Conservation (phyloP, 495 filamentous ascomycete genomes). For the Cercophora newfieldiana region DNA sequence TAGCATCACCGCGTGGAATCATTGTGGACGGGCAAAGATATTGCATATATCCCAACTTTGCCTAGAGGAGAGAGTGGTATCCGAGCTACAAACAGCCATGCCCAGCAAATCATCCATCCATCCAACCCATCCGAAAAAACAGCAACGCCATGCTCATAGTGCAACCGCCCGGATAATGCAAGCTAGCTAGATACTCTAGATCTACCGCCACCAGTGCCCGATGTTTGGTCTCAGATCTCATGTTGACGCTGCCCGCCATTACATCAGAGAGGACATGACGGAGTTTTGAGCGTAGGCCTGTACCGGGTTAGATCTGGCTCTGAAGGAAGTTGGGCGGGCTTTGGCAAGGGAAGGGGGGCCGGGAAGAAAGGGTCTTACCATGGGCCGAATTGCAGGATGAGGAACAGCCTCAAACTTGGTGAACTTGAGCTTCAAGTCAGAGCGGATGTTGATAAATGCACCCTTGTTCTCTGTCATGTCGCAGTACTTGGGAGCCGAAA, state of each 20-base stretch:
- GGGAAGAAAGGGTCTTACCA: no score
- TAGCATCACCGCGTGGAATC: background rate
- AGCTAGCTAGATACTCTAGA: slow-evolving; percentile 4
- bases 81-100: background rate
- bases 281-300: slow-evolving; percentile 82
- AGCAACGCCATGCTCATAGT: slow-evolving; percentile 20
- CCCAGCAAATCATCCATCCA: background rate
- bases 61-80: slow-evolving; percentile 5
- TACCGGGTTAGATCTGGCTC: background rate
- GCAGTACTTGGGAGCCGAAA: slow-evolving; percentile 97
- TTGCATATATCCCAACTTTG: background rate
- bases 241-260: background rate
- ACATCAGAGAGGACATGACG: slow-evolving; percentile 63
- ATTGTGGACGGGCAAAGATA: background rate
- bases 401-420: slow-evolving; percentile 94
- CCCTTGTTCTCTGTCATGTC: slow-evolving; percentile 97
- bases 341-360: background rate
- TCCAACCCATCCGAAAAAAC: slow-evolving; percentile 6
- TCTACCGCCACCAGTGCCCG: background rate
- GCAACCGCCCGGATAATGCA: slow-evolving; percentile 13
- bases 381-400: slow-evolving; percentile 91
- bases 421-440: slow-evolving; percentile 86
- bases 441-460: slow-evolving; percentile 95
- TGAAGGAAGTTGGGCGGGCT: background rate
- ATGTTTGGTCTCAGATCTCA: background rate